Conservation (phyloP, 805 yeast genomes). For the Komagataella ulmi region DNA sequence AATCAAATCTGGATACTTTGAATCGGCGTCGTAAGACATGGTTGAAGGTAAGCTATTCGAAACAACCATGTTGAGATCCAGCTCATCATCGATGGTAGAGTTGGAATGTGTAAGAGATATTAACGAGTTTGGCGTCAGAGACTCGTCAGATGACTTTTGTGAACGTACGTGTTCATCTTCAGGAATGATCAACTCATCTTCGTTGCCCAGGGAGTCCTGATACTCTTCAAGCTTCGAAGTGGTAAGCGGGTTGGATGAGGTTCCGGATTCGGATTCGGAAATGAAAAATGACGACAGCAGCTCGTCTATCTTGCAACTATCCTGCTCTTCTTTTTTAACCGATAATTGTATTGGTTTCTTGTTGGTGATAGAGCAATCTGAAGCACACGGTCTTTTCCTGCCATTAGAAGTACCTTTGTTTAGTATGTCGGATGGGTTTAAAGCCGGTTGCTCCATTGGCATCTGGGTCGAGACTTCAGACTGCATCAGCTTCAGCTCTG, state of each 20-base stretch:
- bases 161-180: background rate
- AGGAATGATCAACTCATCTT: background rate
- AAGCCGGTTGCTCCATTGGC: background rate
- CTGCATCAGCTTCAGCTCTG: conserved; percentile 25
- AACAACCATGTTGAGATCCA: background rate
- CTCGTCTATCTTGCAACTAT: background rate
- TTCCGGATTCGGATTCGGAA: background rate
- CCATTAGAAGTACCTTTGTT: background rate
- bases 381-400: background rate
- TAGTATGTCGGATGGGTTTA: background rate
- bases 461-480: conserved; percentile 5
- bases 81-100: conserved; percentile 8
- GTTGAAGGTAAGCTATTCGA: background rate
- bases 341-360: background rate
- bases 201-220: background rate
- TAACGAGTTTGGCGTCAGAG: conserved; percentile 7
- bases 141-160: conserved; percentile 2
- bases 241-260: background rate
- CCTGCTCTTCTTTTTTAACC: conserved; percentile 1
- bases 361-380: background rate
- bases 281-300: background rate
- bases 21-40: background rate
- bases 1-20: background rate
- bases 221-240: background rate
- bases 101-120: conserved; percentile 8